Base-by-base conservation (phyloP, 83 land plant species). In the Larix sibirica region DNA sequence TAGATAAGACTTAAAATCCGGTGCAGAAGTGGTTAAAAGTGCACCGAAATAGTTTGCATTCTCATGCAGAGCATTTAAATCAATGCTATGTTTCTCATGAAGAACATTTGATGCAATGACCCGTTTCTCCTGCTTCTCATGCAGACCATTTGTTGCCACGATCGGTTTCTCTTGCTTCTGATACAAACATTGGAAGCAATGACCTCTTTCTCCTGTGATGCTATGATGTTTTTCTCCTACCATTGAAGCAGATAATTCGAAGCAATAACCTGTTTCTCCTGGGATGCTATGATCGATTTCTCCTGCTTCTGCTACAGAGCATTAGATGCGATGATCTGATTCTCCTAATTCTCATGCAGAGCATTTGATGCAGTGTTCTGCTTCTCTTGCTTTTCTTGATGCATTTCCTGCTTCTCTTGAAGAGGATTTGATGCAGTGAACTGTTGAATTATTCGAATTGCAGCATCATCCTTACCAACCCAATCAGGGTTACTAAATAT, bases 401-500 rank as follows among this genome's bases (percentile, higher is more conserved):
- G 9, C 21, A 61, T 24, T 4, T 63, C 23, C 9, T 21, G 20
- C 65, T 63, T 64, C 26, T 8, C 67, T n/a, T 64, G 23, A 6
- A 64, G 26, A 64, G 67, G 0, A n/a, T 64, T 64, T 64, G 67
- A 64, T n/a, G 10, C 21, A 24, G 1, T 64, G 67, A 64, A 7
- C 3, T 64, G 67, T 13, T n/a, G 56, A 50, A 50, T 10, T 50
- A 50, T 50, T 9, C 12, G 13, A 50, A 50, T 50, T 50, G 56
- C 1, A 50, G 89, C 84, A 23, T 90, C 96, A 7, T 82, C 84
- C 79, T 86, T 89, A 2, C 83, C 94, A 10, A 77, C 84, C 81
- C 77, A 91, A 82, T 89, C 94, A 23, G 60, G 86, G 83, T 78
- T 92, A 86, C 85, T 92, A 66, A 95, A 96, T 18, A 95, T 90